Base-by-base conservation (phyloP, 129 eudicot genomes). In the Flaveria bidentis region DNA sequence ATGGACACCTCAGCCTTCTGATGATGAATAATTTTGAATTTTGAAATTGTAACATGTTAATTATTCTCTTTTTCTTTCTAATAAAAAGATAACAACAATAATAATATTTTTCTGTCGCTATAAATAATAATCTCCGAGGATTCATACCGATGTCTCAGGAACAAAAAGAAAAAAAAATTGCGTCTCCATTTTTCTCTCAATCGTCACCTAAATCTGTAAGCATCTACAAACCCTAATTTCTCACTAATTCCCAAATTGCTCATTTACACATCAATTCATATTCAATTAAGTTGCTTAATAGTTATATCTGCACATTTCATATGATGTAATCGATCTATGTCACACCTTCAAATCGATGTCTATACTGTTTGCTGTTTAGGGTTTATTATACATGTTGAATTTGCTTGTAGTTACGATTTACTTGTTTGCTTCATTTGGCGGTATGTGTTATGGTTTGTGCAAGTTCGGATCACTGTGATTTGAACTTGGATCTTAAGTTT, bases 91-190 rank as follows among this genome's bases (percentile, higher is more conserved):
- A 8, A 10, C 49, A 70, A 51, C 33, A 52, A 55, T 13, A 62
- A 63, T 25, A 26, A 61, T 4, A 65, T 6, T 64, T 39, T 80
- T 80, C 56, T 41, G 78, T 47, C 73, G 68, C 72, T 73, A 73
- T 20, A 46, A 73, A 74, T 65, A 62, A 28, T 22, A 61, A 60
- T 71, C 77, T 44, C 74, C 78, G 52, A 26, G 56, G 52, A 73
- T 78, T 83, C 86, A 60, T 49, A 78, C 64, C 86, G 86, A 83
- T 77, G 51, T 83, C 83, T 57, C 76, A 49, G 83, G 82, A 76
- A 69, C 69, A 44, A 30, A 3, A 30, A 30, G 47, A 67, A 68
- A 44, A 55, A 53, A 82, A 67, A 68, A 52, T 68, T 57, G 51
- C 78, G 7, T 36, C 41, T 36, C 41, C 41, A 36, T 36, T 5